These are phyloP conservation scores for Lophium mytilinum DNA, from an alignment of 495 filamentous ascomycete species.

Conservation along the genomic window DNA sequence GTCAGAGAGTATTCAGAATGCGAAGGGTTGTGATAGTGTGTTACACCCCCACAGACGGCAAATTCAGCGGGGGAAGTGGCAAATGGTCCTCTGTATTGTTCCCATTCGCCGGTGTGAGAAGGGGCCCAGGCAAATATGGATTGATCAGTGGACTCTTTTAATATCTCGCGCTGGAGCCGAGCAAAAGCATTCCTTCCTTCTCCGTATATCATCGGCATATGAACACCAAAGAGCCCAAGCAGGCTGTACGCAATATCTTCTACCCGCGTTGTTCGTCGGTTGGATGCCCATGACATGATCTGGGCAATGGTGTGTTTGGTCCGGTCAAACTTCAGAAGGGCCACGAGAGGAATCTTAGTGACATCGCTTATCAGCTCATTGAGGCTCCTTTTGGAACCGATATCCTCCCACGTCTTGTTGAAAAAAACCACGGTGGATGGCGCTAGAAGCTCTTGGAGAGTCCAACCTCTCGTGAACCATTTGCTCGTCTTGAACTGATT, in stretches of 20 bases:
- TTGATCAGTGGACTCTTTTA: neutral
- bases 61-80: too few species aligned
- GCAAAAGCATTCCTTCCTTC: neutral
- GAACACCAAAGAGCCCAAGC: neutral
- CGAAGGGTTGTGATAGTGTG: too few species aligned
- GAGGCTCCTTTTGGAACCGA: neutral
- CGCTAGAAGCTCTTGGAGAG: neutral
- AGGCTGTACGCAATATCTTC: slow-evolving; percentile 8
- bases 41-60: too few species aligned
- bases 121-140: too few species aligned
- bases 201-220: slow-evolving; percentile 8
- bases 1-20: too few species aligned
- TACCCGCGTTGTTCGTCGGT: neutral
- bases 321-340: too few species aligned
- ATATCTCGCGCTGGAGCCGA: slow-evolving; percentile 1
- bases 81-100: too few species aligned
- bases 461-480: neutral
- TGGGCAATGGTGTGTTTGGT: neutral
- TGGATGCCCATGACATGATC: slow-evolving; percentile 4
- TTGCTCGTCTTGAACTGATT: too few species aligned
- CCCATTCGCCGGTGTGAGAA: too few species aligned
- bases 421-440: neutral
- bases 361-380: neutral
- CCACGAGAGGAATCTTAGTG: slow-evolving; percentile 3
- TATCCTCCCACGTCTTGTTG: neutral